A percentile compares a stretch with the other conserved stretches of the same genome.
Evolutionary conservation across 164 flowering plant genomes (phyloP).

Genomic region (Amborella trichopoda): DNA sequence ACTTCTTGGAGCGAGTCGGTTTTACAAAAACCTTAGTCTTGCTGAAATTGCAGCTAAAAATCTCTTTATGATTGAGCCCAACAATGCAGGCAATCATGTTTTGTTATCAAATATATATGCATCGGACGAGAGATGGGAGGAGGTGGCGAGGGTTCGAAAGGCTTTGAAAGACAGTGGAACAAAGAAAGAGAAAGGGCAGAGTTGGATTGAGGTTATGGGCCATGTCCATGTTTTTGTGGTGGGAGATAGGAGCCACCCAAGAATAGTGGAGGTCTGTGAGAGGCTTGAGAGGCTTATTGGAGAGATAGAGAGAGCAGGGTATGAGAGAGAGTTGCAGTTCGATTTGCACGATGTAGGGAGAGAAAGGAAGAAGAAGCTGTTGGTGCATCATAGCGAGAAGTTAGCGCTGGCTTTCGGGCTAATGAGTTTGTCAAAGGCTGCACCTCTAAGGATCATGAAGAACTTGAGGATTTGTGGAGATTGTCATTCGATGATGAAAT

Average conservation of each 20-base stretch:
- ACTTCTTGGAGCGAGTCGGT: slow-evolving; percentile 58
- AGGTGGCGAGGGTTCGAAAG: slow-evolving; percentile 49
- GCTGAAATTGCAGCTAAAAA: slow-evolving; percentile 60
- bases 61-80: slow-evolving; percentile 54
- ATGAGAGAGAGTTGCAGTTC: slow-evolving; percentile 31
- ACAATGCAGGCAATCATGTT: slow-evolving; percentile 60
- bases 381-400: slow-evolving; percentile 80
- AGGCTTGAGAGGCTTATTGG: slow-evolving; percentile 42
- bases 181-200: slow-evolving; percentile 55
- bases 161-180: slow-evolving; percentile 47
- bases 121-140: slow-evolving; percentile 50
- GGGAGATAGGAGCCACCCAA: slow-evolving; percentile 52
- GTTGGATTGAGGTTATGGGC: slow-evolving; percentile 70
- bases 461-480: slow-evolving; percentile 77
- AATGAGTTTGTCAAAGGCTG: slow-evolving; percentile 35
- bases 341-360: slow-evolving; percentile 60
- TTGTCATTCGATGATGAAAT: slow-evolving; percentile 65
- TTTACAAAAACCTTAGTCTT: slow-evolving; percentile 35
- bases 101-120: slow-evolving; percentile 69
- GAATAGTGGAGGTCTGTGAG: slow-evolving; percentile 36
- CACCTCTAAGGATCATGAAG: slow-evolving; percentile 64
- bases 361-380: slow-evolving; percentile 35
- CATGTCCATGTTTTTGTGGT: slow-evolving; percentile 60
- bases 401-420: slow-evolving; percentile 63
- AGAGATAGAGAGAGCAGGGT: slow-evolving; percentile 44